Evolutionary conservation across 495 filamentous ascomycete species (phyloP).

Genomic region (Trichoderma asperelloides): DNA sequence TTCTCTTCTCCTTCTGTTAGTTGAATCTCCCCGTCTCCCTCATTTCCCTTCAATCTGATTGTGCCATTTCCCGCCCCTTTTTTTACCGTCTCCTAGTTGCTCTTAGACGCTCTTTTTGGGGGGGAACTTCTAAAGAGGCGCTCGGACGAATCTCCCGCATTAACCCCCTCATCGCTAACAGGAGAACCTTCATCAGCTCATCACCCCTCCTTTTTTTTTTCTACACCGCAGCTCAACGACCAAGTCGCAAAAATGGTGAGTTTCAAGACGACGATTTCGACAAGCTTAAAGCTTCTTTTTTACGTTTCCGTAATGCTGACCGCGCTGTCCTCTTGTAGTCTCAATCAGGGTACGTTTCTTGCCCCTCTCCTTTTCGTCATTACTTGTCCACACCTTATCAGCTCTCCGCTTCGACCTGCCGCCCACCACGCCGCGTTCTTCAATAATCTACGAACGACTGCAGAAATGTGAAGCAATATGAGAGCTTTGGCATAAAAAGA

Average conservation of each 20-base stretch:
- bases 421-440: not conserved
- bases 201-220: conserved; percentile 8
- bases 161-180: conserved; percentile 5
- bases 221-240: conserved; percentile 2
- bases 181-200: not conserved
- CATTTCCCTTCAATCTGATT: not conserved
- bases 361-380: conserved; percentile 14
- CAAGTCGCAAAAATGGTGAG: conserved; percentile 16
- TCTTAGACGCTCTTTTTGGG: not conserved
- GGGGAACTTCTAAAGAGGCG: not conserved
- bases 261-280: not conserved
- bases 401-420: not conserved
- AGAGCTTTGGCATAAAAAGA: not conserved
- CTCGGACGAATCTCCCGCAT: conserved; percentile 1
- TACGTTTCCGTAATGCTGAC: not conserved
- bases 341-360: conserved; percentile 56
- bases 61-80: not conserved
- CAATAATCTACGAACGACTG: not conserved
- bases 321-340: conserved; percentile 35
- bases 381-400: conserved; percentile 10
- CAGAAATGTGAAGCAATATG: not conserved
- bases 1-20: not conserved
- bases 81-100: not conserved
- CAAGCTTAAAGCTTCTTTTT: not conserved
- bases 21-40: not conserved